Base-by-base conservation (phyloP, 257 asterid genomes). In the Solanum gandarillasii region DNA sequence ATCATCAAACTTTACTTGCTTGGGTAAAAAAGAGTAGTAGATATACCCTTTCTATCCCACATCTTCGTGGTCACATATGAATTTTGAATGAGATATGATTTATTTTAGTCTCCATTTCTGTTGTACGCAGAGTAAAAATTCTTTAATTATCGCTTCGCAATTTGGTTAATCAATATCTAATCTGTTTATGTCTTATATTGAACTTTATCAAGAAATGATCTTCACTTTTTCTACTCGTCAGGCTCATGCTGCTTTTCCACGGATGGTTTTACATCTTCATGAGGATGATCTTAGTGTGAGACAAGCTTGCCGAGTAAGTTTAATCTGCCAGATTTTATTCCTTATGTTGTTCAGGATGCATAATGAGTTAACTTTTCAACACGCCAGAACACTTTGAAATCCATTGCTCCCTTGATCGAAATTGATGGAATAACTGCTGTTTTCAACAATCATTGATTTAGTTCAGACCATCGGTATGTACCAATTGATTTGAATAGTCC, bases 201-300 rank as follows among this genome's bases (percentile, higher is more conserved):
- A 55, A 38, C 84, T 78, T 25, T 78, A 78, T 78, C 62, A 41
- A 78, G 84, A 41, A 41, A 78, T 41, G 25, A 41, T 41, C 23
- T 39, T 78, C 36, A 41, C 65, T 7, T 41, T 38, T 41, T 41
- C 55, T 78, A 39, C 67, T 87, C 39, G 12, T 89, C 92, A 97
- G 99, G 95, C 94, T 82, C 96, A 94, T 87, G 96, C 93, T 91
- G 94, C 94, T 90, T 91, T 97, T 71, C 98, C 98, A 1, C 98
- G 98, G 81, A 88, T 97, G 93, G 93, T 95, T 65, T 93, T 97
- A 89, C 99, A 95, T 92, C 95, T 97, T 87, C 97, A 95, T 87
- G 99, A 97, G 89, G 99, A 97, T 84, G 98, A 97, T 92, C 91
- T 88, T 88, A 94, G 94, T 86, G 98, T 97, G 78, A 91, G 99